These are phyloP conservation scores for Pichia sp. DNA, from an alignment of 1,139 yeast species.

Conservation along the genomic window DNA sequence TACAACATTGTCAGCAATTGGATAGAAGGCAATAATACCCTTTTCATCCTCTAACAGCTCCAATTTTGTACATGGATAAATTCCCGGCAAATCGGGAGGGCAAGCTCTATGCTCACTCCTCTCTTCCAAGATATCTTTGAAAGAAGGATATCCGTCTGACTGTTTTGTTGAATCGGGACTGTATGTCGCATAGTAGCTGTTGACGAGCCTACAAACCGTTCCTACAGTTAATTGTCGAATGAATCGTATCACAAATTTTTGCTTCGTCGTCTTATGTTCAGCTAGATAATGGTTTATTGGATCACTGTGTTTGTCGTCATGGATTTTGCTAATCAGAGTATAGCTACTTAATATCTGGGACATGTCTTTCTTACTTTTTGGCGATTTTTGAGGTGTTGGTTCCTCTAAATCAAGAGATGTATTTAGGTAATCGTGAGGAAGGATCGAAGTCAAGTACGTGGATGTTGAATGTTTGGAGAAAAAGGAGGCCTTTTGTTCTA, in stretches of 20 bases:
- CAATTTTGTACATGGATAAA: slow-evolving; percentile 11
- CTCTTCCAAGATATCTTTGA: slow-evolving; percentile 6
- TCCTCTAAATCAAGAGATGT: slow-evolving; percentile 3
- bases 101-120: slow-evolving; percentile 12
- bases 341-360: slow-evolving; percentile 2
- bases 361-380: not conserved
- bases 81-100: slow-evolving; percentile 8
- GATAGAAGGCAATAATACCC: slow-evolving; percentile 11
- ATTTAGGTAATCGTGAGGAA: slow-evolving; percentile 13
- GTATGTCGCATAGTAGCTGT: slow-evolving; percentile 14
- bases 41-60: slow-evolving; percentile 7
- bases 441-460: not conserved
- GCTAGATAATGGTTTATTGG: slow-evolving; percentile 11
- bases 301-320: slow-evolving; percentile 12
- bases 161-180: slow-evolving; percentile 5
- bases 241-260: slow-evolving; percentile 13
- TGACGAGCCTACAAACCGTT: slow-evolving; percentile 14
- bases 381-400: not conserved
- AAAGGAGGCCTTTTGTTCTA: slow-evolving; percentile 4
- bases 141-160: slow-evolving; percentile 2
- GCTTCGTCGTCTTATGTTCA: slow-evolving; percentile 13
- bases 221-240: slow-evolving; percentile 15
- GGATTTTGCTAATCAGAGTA: slow-evolving; percentile 3
- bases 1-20: slow-evolving; percentile 7
- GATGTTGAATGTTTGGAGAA: not conserved